These are phyloP conservation scores for Hypocreales sp. DNA, from an alignment of 2,329 filamentous ascomycete genomes.

Conservation along the genomic window DNA sequence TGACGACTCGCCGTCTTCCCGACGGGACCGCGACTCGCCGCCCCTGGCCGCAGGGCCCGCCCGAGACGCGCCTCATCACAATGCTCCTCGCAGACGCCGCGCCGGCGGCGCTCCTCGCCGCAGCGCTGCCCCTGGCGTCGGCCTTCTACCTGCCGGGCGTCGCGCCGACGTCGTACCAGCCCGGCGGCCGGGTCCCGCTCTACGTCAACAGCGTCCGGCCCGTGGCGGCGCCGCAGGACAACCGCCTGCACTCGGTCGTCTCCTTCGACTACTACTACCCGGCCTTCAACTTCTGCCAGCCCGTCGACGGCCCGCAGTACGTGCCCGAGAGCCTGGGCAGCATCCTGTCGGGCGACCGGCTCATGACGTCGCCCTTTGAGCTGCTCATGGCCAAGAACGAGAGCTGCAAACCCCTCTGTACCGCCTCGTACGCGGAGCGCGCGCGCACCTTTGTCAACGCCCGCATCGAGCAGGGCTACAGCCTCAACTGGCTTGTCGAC, in stretches of 20 bases:
- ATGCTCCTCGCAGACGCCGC: conserved; percentile 31
- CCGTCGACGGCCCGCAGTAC: conserved; percentile 59
- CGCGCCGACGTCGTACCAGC: conserved; percentile 81
- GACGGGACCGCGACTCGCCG: no score
- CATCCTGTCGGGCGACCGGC: conserved; percentile 93
- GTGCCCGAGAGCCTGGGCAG: conserved; percentile 75
- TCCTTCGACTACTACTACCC: conserved; percentile 93
- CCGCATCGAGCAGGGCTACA: conserved; percentile 73
- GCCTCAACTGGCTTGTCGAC: conserved; percentile 91
- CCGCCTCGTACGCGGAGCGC: conserved; percentile 43
- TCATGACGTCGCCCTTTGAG: conserved; percentile 91
- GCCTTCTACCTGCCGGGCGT: conserved; percentile 96
- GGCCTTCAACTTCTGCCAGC: conserved; percentile 76
- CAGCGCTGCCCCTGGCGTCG: conserved; percentile 36
- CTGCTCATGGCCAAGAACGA: conserved; percentile 78
- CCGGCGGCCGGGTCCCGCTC: conserved; percentile 65
- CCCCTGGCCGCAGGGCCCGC: no score
- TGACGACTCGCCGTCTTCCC: no score
- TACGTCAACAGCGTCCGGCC: conserved; percentile 90
- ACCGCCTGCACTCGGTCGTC: conserved; percentile 78
- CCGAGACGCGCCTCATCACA: neutral
- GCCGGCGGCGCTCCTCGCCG: conserved; percentile 33
- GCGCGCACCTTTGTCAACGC: conserved; percentile 68
- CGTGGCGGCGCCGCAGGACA: conserved; percentile 59
- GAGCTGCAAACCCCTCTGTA: conserved; percentile 70